phyloP scores from a whole-genome alignment of 129 eudicot genomes.

The Flaveria ramosissima region DNA sequence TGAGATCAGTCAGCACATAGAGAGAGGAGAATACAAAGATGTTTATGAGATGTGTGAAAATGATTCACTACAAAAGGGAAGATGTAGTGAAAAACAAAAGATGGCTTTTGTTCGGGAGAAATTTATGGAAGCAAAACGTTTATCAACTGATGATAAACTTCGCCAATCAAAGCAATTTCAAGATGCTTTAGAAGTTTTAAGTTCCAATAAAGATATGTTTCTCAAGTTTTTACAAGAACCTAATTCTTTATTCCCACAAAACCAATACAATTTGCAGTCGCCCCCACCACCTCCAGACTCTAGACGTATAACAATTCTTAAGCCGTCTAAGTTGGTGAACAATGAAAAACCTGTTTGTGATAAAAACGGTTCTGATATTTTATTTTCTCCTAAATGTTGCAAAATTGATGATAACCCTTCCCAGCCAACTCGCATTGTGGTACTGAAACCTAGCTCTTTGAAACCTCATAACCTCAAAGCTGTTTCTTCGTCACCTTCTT shows the following conservation, averaged over 20 bases:
- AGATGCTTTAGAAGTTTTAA: constrained; percentile 85
- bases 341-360: constrained; percentile 26
- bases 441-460: constrained; percentile 74
- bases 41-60: constrained; percentile 66
- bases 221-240: constrained; percentile 89
- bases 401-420: constrained; percentile 45
- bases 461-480: constrained; percentile 52
- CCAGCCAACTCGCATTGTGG: constrained; percentile 86
- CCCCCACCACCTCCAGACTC: constrained; percentile 64
- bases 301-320: constrained; percentile 88
- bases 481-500: constrained; percentile 49
- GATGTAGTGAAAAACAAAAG: constrained; percentile 41
- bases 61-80: constrained; percentile 53
- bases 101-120: constrained; percentile 82
- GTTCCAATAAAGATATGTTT: constrained; percentile 75
- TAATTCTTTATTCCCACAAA: constrained; percentile 62
- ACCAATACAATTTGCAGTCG: constrained; percentile 41
- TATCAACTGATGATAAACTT: constrained; percentile 75
- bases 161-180: constrained; percentile 90
- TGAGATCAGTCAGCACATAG: constrained; percentile 41
- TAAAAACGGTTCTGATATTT: constrained; percentile 38
- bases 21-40: constrained; percentile 60
- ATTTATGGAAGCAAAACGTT: constrained; percentile 84
- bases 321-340: constrained; percentile 70
- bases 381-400: constrained; percentile 50